Base-by-base conservation (phyloP, 2,329 filamentous ascomycete genomes). In the Endocalyx cinctus region DNA sequence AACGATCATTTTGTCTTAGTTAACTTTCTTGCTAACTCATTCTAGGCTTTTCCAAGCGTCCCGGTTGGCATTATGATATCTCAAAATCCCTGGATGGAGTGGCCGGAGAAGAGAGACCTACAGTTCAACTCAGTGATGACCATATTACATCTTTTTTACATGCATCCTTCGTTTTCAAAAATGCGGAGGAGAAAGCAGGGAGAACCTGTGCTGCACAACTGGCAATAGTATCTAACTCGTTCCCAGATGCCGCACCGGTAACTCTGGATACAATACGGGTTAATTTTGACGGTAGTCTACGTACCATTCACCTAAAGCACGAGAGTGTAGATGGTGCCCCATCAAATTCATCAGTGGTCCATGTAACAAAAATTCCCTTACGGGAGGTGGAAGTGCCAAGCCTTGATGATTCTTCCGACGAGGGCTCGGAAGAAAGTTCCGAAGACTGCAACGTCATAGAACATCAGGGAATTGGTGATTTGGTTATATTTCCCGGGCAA, bases 401-500 rank as follows among this genome's bases (percentile, higher is more conserved):
- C 32, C 55, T 57, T 23, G 51, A 55, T 5, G 41, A 48, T 7
- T 34, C 43, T 3, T 42, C n/a, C n/a, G n/a, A 48, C 16, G 49
- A 52, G 25, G 41, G 42, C 20, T 46, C 50, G 5, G 54, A 57
- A 16, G 37, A 43, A 23, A 33, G 36, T 7, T 43, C 48, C 18
- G 47, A 34, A 44, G 50, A 22, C 43, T n/a, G n/a, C n/a, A n/a
- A n/a, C n/a, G n/a, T n/a, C n/a, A n/a, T n/a, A n/a, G n/a, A n/a
- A n/a, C n/a, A n/a, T n/a, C n/a, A n/a, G n/a, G n/a, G n/a, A n/a
- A n/a, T n/a, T n/a, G n/a, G n/a, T n/a, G 69, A 89, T 54, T 60
- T 96, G 34, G 77, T 70, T 0, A 60, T 96, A 27, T 58, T 62
- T 10, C 75, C 87, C 11, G 79, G 79, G 1, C 74, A 84, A 40